A percentile compares a stretch with the other conserved stretches of the same genome.
These are phyloP conservation scores for Byssoonygena ceratinophila DNA, from an alignment of 2,329 filamentous ascomycete species.

Conservation along the genomic window DNA sequence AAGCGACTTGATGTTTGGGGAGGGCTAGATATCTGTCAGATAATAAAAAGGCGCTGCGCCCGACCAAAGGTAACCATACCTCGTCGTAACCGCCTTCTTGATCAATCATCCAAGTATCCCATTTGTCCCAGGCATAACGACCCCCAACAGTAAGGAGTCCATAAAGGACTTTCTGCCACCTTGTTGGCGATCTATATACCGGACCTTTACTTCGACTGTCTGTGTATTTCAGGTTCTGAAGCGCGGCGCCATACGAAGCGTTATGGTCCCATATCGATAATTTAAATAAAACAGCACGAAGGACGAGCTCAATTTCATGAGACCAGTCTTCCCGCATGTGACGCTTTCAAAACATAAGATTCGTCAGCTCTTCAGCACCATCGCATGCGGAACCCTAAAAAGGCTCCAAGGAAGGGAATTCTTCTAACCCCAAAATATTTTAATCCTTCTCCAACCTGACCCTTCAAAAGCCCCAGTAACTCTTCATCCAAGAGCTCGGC, in stretches of 20 bases:
- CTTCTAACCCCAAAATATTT: slow-evolving; percentile 65
- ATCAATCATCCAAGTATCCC: slow-evolving; percentile 75
- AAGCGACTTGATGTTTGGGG: slow-evolving; percentile 45
- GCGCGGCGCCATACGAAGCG: slow-evolving; percentile 81
- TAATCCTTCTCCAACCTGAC: slow-evolving; percentile 75
- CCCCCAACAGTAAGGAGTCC: slow-evolving; percentile 78
- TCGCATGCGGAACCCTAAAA: no score
- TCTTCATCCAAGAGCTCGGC: slow-evolving; percentile 92
- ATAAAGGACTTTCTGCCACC: slow-evolving; percentile 72
- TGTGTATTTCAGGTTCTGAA: slow-evolving; percentile 84
- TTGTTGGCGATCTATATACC: slow-evolving; percentile 59
- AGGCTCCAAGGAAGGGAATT: not conserved
- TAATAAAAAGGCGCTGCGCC: not conserved
- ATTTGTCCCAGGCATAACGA: slow-evolving; percentile 80
- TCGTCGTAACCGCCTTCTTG: slow-evolving; percentile 65
- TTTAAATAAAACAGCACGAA: slow-evolving; percentile 80
- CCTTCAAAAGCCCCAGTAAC: slow-evolving; percentile 70
- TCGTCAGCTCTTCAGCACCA: slow-evolving; percentile 3
- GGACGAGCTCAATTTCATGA: slow-evolving; percentile 66
- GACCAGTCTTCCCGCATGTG: slow-evolving; percentile 78
- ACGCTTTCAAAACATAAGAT: slow-evolving; percentile 24
- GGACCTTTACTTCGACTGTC: slow-evolving; percentile 61
- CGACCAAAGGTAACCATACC: slow-evolving; percentile 18
- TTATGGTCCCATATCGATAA: slow-evolving; percentile 94
- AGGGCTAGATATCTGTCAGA: slow-evolving; percentile 29